Evolutionary conservation across 306 rosid genomes (phyloP).

Genomic region (Abrus precatorius): DNA sequence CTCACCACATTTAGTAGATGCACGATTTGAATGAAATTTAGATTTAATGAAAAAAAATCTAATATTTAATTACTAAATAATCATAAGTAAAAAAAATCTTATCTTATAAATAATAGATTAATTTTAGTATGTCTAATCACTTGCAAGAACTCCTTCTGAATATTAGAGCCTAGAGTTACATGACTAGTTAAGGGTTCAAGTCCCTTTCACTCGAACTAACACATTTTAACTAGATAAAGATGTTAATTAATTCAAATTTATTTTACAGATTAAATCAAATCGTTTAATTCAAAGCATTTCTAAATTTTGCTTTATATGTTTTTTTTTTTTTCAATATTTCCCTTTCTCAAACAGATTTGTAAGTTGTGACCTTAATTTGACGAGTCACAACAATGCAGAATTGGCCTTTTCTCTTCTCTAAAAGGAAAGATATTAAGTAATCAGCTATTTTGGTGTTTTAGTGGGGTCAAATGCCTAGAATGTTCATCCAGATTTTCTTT

Average conservation of each 20-base stretch:
- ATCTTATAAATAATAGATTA: too few species aligned
- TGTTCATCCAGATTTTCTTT: slow-evolving; percentile 1
- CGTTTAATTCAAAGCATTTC: background rate
- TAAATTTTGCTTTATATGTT: background rate
- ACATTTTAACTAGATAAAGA: too few species aligned
- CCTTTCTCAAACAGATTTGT: background rate
- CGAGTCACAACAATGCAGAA: background rate
- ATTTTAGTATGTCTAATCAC: too few species aligned
- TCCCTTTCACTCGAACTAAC: too few species aligned
- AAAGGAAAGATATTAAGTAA: slow-evolving; percentile 11
- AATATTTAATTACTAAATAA: too few species aligned
- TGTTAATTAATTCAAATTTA: background rate
- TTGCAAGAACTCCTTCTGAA: too few species aligned
- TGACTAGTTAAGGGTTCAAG: too few species aligned
- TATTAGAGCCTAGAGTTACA: too few species aligned
- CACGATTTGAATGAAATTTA: too few species aligned
- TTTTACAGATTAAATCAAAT: background rate
- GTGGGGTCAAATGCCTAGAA: slow-evolving; percentile 25
- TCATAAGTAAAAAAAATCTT: too few species aligned
- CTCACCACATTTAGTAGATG: too few species aligned
- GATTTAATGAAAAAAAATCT: too few species aligned
- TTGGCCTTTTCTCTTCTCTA: background rate
- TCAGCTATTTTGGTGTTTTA: slow-evolving; percentile 38
- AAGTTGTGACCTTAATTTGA: background rate
- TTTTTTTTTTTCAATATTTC: background rate